phyloP scores from a whole-genome alignment of 306 rosid species.

The Herpetospermum pedunculosum region DNA sequence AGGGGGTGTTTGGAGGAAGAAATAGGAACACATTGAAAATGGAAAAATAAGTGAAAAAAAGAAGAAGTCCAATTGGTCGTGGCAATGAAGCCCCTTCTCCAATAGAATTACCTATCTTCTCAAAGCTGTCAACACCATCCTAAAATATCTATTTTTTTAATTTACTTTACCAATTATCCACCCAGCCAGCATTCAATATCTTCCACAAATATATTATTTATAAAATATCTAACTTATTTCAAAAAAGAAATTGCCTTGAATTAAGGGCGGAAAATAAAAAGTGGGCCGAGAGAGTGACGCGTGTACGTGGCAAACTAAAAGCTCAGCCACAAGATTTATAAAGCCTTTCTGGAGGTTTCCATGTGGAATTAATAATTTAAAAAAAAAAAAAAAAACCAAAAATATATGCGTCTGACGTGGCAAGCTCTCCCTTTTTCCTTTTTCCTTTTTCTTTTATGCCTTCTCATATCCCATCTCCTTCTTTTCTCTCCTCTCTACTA shows the following conservation, averaged over 20 bases:
- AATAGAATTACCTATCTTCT: too few species aligned
- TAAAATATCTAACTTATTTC: background rate
- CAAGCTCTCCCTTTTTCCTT: constrained; percentile 12
- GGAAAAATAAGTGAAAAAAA: background rate
- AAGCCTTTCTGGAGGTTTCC: constrained; percentile 47
- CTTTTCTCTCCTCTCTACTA: background rate
- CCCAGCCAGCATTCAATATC: background rate
- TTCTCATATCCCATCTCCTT: background rate
- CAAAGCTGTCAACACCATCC: background rate
- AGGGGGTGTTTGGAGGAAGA: constrained; percentile 4
- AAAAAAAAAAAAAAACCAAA: too few species aligned
- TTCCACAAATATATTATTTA: background rate
- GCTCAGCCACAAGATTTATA: constrained; percentile 58
- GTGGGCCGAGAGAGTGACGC: constrained; percentile 18
- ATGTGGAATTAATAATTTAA: background rate
- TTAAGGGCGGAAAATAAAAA: too few species aligned
- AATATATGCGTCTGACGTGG: constrained; percentile 31
- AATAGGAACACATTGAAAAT: constrained; percentile 5
- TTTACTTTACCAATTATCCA: too few species aligned
- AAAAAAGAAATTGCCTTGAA: too few species aligned
- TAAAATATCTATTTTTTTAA: constrained; percentile 10
- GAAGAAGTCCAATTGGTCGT: background rate
- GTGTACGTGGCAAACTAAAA: constrained; percentile 29
- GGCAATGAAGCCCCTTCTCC: background rate
- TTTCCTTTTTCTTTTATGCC: background rate